Evolutionary conservation across 139 green algal species (phyloP), one percentile per base, ranked within the genome.

Genomic region (Coccomyxa sp.): DNA sequence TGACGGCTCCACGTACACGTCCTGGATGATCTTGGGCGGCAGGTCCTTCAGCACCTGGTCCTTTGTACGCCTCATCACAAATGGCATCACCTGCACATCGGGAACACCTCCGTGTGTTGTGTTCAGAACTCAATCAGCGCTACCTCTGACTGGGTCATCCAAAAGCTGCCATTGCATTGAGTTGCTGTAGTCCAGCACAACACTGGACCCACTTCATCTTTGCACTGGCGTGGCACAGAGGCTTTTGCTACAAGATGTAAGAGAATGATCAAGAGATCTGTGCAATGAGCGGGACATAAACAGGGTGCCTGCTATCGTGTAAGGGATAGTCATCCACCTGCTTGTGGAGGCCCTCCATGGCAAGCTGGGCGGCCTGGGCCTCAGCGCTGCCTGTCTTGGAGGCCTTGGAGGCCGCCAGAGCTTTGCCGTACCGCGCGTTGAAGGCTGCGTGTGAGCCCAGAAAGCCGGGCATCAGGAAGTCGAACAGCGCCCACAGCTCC

Each of bases 381-480:
- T 95, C 90, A 12, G 79, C 77, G 35, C 84, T 89, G 74, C 90
- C 93, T 18, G 84, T 77, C 83, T 93, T 93, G 78, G 82, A 86
- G 33, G 39, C 22, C 36, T 71, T 54, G 6, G 87, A 84, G 29
- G 75, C 84, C 69, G 85, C 76, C 50, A 98, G 75, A 18, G 93
- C 91, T 72, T 87, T 88, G 39, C 96, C 92, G 81, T 94, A 99
- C 29, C 78, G 85, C 0, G 88, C 86, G 70, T 96, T 92, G 88
- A 99, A 99, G 36, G 92, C 88, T 7, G 81, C 82, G 40, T 85
- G 40, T 14, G 75, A 79, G 16, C 71, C 94, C 10, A 98, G 85
- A 81, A 97, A 96, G 55, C 95, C 94, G 0, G 96, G 96, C 94
- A 99, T 98, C 24, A 99, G 81, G 82, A 98, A 99, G 88, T 99